These are phyloP conservation scores for Suillus subaureus DNA, from an alignment of 768 basidiomycete genomes.

Conservation along the genomic window DNA sequence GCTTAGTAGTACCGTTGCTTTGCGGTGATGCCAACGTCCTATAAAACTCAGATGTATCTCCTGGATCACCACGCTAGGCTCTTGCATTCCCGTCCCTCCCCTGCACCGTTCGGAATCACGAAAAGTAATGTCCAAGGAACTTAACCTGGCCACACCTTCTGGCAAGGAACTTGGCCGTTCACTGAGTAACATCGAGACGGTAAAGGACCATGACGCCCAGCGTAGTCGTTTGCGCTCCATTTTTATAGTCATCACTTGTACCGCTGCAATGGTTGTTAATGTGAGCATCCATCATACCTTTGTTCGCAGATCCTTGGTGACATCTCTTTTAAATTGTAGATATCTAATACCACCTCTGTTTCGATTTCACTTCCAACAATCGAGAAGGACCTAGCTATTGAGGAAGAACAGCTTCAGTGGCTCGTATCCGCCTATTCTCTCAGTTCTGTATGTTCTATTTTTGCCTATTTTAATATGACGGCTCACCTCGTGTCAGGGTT, in stretches of 20 bases:
- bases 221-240: conserved; percentile 31
- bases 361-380: conserved; percentile 57
- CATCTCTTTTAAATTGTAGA: conserved; percentile 16
- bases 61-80: not conserved
- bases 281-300: conserved; percentile 24
- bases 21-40: not conserved
- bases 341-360: conserved; percentile 43
- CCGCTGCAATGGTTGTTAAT: conserved; percentile 41
- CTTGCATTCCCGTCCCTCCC: not conserved
- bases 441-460: conserved; percentile 51
- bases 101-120: conserved; percentile 4
- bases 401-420: conserved; percentile 64
- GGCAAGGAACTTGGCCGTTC: conserved; percentile 19
- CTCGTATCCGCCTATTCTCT: conserved; percentile 66
- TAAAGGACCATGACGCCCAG: not conserved
- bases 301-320: not conserved
- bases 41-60: conserved; percentile 24
- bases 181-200: conserved; percentile 13
- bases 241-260: conserved; percentile 39
- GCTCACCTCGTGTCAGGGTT: conserved; percentile 50
- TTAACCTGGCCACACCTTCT: not conserved
- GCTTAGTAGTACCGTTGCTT: not conserved
- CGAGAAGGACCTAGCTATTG: conserved; percentile 48
- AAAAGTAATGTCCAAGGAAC: conserved; percentile 14
- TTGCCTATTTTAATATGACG: not conserved